Percentiles rank a stretch among this genome's conserved stretches.
Conservation (phyloP, 805 yeast genomes). For the Candida coleopterorum region DNA sequence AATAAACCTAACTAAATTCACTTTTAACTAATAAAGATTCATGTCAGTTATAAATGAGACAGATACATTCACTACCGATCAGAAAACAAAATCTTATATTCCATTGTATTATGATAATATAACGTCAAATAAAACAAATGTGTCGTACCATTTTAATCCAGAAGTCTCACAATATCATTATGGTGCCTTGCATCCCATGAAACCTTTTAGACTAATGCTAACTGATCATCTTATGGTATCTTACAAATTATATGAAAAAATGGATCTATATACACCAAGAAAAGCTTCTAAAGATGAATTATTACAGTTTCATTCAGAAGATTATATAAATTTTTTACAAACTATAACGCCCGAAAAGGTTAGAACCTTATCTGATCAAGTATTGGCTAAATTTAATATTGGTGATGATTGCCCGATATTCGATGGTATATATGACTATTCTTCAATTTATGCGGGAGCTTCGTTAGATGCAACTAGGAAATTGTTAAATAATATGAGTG, state of each 20-base stretch:
- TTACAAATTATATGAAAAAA: conserved; percentile 78
- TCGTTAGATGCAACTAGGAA: conserved; percentile 90
- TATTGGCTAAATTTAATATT: conserved; percentile 70
- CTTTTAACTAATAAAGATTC: too few species aligned
- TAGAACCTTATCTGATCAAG: conserved; percentile 49
- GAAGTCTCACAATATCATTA: conserved; percentile 78
- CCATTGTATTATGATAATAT: conserved; percentile 27
- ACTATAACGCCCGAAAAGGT: conserved; percentile 73
- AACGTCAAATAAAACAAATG: conserved; percentile 43
- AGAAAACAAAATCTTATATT: conserved; percentile 25
- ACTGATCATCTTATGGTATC: conserved; percentile 88
- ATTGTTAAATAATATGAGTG: conserved; percentile 79
- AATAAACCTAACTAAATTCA: too few species aligned
- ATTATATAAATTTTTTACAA: conserved; percentile 73
- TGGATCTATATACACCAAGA: conserved; percentile 86
- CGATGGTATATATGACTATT: conserved; percentile 91
- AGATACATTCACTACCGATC: conserved; percentile 32
- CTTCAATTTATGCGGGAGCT: conserved; percentile 87
- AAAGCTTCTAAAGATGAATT: conserved; percentile 80
- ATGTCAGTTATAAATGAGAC: conserved; percentile 12
- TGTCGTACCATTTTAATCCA: conserved; percentile 85
- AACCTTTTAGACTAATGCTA: conserved; percentile 88
- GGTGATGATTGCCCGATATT: conserved; percentile 95
- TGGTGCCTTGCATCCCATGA: conserved; percentile 97
- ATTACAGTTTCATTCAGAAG: conserved; percentile 78